Evolutionary conservation across 2,329 filamentous ascomycete genomes (phyloP).

Genomic region (Coniochaeta prunicola): DNA sequence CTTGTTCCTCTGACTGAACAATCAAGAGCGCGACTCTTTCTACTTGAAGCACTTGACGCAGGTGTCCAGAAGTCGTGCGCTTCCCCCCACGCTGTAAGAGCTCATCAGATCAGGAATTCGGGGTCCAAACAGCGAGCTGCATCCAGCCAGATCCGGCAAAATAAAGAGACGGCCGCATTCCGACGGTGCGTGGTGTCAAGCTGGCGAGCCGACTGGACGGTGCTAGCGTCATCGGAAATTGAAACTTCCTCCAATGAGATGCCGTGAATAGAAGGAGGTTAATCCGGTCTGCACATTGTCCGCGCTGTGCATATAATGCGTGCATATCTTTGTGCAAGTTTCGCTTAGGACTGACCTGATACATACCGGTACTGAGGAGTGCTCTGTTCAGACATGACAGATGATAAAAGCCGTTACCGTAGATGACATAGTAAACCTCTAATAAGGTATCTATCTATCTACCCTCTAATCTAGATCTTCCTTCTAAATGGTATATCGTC

Average conservation of each 20-base stretch:
- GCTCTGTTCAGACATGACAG: no score
- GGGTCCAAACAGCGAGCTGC: background rate
- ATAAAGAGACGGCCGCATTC: background rate
- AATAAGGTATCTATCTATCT: background rate
- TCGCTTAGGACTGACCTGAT: no score
- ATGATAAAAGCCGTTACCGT: no score
- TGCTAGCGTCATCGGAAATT: background rate
- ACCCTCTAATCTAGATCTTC: background rate
- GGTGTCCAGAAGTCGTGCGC: background rate
- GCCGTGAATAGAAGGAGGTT: background rate
- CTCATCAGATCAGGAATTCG: background rate
- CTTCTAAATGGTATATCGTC: background rate
- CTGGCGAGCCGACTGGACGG: background rate
- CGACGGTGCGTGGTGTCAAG: background rate
- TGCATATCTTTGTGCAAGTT: no score
- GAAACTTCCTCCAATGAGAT: background rate
- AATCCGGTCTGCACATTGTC: no score
- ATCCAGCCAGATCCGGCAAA: background rate
- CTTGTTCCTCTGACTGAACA: no score
- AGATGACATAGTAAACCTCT: background rate
- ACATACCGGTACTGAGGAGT: no score
- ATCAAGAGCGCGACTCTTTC: no score
- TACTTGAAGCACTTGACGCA: background rate
- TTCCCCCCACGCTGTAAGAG: background rate
- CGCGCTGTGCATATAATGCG: no score